Evolutionary conservation across 2,329 filamentous ascomycete species (phyloP), one percentile per base, ranked within the genome.

Genomic region (Colletotrichum sp.): DNA sequence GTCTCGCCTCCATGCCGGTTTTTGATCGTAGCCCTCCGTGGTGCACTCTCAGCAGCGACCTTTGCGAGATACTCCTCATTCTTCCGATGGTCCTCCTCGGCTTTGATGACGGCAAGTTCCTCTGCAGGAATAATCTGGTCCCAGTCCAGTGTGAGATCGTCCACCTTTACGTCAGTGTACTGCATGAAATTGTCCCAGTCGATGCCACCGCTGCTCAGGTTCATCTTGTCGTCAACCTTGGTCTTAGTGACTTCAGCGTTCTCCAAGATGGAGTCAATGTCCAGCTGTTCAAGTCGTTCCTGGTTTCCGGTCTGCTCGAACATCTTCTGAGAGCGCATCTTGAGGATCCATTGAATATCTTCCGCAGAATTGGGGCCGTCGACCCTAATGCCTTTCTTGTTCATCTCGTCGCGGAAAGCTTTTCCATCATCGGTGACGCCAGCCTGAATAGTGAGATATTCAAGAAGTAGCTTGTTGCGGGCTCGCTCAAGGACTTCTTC

Each of bases 321-420:
- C 94, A 99, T 98, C 85, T 97, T 98, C 83, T 98, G 97, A n/a
- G 97, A 98, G 80, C 97, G 94, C 86, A 96, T 96, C 87, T 99
- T 99, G 82, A 99, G 91, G 75, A 99, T 98, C 84, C 95, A 95
- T 78, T 97, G 98, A 79, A 99, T 99, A 82, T 98, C 97, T 79
- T 98, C 96, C 1, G 95, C 95, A 4, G 95, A 98, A 75, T 93
- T 96, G 9, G 96, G 96, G 80, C 98, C 96, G 71, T 94, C 93
- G 44, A 90, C 92, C 89, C 87, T 94, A 86, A 88, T 87, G 85
- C 92, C 92, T 84, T 96, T 94, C 85, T 96, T 95, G 80, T 93
- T 93, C 79, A 95, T 93, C 81, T 98, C 92, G 80, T 93, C 91
- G 64, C 91, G 89, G 77, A 93, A 89, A 5, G 95, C 94, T 78